Evolutionary conservation across 2,329 filamentous ascomycete species (phyloP).

Genomic region (Beauveria varroae): DNA sequence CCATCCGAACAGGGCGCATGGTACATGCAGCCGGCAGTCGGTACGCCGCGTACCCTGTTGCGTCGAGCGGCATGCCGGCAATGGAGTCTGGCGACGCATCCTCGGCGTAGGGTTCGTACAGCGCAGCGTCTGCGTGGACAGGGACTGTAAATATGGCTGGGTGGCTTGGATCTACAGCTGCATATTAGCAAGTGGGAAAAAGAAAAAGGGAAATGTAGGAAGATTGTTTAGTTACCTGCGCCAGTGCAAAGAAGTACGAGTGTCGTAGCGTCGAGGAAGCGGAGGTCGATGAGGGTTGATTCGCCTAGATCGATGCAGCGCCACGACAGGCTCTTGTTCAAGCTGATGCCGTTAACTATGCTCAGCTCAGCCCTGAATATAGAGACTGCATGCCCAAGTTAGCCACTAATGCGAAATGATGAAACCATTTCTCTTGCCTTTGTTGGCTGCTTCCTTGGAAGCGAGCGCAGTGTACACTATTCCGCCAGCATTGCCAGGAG

Average conservation of each 20-base stretch:
- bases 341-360: conserved; percentile 53
- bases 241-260: conserved; percentile 51
- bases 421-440: conserved; percentile 38
- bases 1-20: conserved; percentile 39
- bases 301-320: conserved; percentile 35
- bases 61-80: conserved; percentile 6
- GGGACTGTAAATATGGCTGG: conserved; percentile 28
- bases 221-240: conserved; percentile 23
- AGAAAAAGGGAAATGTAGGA: neutral
- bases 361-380: conserved; percentile 47
- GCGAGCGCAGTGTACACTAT: conserved; percentile 35
- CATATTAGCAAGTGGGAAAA: neutral
- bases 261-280: conserved; percentile 57
- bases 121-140: conserved; percentile 27
- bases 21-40: conserved; percentile 21
- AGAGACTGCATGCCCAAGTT: conserved; percentile 37
- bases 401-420: conserved; percentile 24
- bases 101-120: conserved; percentile 30
- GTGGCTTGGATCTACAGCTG: conserved; percentile 17
- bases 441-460: conserved; percentile 27
- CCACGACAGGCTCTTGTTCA: conserved; percentile 29
- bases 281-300: conserved; percentile 50
- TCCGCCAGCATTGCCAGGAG: conserved; percentile 27
- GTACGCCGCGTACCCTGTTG: conserved; percentile 17
- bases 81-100: conserved; percentile 9